Percentiles rank a stretch among this genome's conserved stretches.
These are phyloP conservation scores for Kodamaea ohmeri DNA, from an alignment of 1,139 yeast genomes.

Conservation along the genomic window DNA sequence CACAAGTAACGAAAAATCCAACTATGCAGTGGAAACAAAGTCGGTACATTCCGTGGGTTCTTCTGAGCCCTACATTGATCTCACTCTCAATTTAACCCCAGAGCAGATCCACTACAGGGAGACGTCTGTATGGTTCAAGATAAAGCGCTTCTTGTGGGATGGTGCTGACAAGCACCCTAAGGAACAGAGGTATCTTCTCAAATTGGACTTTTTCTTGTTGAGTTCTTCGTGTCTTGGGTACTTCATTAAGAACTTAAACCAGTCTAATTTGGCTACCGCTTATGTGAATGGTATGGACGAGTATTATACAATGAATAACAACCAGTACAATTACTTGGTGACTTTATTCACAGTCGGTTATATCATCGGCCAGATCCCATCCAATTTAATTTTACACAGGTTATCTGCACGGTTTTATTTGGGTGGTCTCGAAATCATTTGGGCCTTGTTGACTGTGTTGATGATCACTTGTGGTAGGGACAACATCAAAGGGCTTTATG, in stretches of 20 bases:
- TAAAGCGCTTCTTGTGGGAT: slow-evolving; percentile 45
- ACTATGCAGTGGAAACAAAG: slow-evolving; percentile 5
- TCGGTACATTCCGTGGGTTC: slow-evolving; percentile 6
- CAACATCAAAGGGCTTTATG: slow-evolving; percentile 47
- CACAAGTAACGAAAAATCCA: slow-evolving; percentile 6
- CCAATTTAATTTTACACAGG: slow-evolving; percentile 51
- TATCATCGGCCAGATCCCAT: slow-evolving; percentile 58
- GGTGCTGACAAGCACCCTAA: slow-evolving; percentile 44
- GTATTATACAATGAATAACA: slow-evolving; percentile 47
- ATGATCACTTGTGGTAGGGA: slow-evolving; percentile 42
- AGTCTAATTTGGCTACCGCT: slow-evolving; percentile 48
- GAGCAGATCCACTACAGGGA: slow-evolving; percentile 29
- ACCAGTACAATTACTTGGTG: slow-evolving; percentile 51
- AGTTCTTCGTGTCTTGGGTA: slow-evolving; percentile 23
- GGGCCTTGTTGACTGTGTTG: slow-evolving; percentile 56
- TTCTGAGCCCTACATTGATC: slow-evolving; percentile 28
- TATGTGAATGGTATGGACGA: slow-evolving; percentile 65
- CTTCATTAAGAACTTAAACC: slow-evolving; percentile 39
- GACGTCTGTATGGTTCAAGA: slow-evolving; percentile 24
- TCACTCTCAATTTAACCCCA: slow-evolving; percentile 26
- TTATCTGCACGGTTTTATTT: slow-evolving; percentile 53
- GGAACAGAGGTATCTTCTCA: slow-evolving; percentile 21
- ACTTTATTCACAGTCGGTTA: slow-evolving; percentile 61
- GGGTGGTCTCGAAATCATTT: slow-evolving; percentile 51
- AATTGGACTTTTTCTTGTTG: slow-evolving; percentile 22